Conservation (phyloP, 352 stramenopile species). For the Phytophthora constricta region DNA sequence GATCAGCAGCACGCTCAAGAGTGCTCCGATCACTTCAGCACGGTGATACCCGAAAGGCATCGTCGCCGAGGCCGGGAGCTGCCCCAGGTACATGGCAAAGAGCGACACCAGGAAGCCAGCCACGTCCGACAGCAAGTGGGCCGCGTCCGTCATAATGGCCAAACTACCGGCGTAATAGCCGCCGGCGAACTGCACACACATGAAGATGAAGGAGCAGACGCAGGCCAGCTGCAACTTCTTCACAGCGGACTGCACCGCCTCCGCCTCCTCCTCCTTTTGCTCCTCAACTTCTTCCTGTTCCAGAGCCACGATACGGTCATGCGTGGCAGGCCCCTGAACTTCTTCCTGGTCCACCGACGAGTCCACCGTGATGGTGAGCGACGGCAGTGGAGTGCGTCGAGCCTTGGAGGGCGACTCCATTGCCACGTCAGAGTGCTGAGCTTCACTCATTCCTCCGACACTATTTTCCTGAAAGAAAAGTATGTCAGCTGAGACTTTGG, state of each 20-base stretch:
- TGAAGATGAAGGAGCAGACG: conserved; percentile 92
- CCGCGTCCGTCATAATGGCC: conserved; percentile 94
- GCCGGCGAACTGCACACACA: conserved; percentile 95
- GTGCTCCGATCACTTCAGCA: conserved; percentile 95
- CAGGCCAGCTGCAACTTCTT: conserved; percentile 79
- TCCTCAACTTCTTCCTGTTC: conserved; percentile 20
- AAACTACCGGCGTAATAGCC: conserved; percentile 94
- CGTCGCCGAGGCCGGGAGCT: conserved; percentile 53
- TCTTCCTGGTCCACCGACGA: conserved; percentile 41
- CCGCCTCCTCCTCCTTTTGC: conserved; percentile 40
- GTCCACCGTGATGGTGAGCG: conserved; percentile 42
- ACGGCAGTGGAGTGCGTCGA: conserved; percentile 27
- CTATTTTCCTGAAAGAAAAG: too few species aligned
- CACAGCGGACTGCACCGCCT: conserved; percentile 47
- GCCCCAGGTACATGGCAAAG: conserved; percentile 79
- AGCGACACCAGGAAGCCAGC: conserved; percentile 83
- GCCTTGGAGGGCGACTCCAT: conserved; percentile 22
- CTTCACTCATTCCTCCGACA: conserved; percentile 18
- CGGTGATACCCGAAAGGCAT: conserved; percentile 97
- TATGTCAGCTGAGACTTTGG: too few species aligned
- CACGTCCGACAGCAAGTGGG: conserved; percentile 82
- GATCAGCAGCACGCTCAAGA: conserved; percentile 95
- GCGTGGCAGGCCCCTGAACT: conserved; percentile 47
- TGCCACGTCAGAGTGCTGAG: conserved; percentile 16
- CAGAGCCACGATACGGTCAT: conserved; percentile 34